Conservation (phyloP, 2,329 filamentous ascomycete species). For the Xylariaceae sp. region DNA sequence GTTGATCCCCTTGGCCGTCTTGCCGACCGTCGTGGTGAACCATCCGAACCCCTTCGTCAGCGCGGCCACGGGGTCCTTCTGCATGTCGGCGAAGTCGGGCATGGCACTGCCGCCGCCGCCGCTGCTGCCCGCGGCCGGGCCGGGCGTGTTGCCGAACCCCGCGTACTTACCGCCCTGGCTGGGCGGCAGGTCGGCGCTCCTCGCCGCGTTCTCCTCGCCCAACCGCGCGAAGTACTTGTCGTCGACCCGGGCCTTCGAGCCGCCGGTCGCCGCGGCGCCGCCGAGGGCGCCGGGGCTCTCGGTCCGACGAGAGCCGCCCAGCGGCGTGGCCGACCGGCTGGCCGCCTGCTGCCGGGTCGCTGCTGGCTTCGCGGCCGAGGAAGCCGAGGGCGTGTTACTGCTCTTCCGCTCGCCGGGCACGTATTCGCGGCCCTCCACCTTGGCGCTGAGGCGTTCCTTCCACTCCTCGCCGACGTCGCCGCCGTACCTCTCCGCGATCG, state of each 20-base stretch:
- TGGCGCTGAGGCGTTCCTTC: conserved; percentile 81
- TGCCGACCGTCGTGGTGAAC: conserved; percentile 81
- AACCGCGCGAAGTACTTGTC: conserved; percentile 86
- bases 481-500: conserved; percentile 84
- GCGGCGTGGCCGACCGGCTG: conserved; percentile 31
- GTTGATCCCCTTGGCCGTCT: conserved; percentile 86
- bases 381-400: conserved; percentile 24
- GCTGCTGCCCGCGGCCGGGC: conserved; percentile 37
- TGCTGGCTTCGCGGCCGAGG: conserved; percentile 24
- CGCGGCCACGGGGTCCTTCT: conserved; percentile 82
- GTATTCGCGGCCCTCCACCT: conserved; percentile 83
- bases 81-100: conserved; percentile 77
- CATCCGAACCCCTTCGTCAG: conserved; percentile 91
- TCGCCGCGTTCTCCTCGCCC: conserved; percentile 71
- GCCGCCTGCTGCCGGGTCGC: conserved; percentile 26
- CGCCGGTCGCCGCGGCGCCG: conserved; percentile 13
- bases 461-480: conserved; percentile 89
- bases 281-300: conserved; percentile 26
- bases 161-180: conserved; percentile 87
- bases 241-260: conserved; percentile 56
- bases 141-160: conserved; percentile 78
- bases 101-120: conserved; percentile 39
- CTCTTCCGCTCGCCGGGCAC: conserved; percentile 61
- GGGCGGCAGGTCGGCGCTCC: conserved; percentile 69
- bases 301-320: conserved; percentile 30